Evolutionary conservation across 2,329 filamentous ascomycete genomes (phyloP), one percentile per base, ranked within the genome.

Genomic region (Xylariaceae sp.): DNA sequence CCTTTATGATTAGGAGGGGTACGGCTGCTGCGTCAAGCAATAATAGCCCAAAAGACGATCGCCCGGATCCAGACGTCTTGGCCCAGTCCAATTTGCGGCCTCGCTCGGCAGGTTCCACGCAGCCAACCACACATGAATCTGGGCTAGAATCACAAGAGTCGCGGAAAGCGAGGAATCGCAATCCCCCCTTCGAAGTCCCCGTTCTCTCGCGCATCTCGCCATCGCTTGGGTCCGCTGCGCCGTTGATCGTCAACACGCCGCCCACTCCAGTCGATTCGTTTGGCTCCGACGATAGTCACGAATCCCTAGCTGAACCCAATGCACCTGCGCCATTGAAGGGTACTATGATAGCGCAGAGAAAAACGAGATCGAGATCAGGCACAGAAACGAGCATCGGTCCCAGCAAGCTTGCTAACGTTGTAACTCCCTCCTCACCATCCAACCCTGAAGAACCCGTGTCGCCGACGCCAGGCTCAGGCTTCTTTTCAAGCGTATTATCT

Each of bases 401-500:
- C 37, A 97, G 92, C 80, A 97, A 95, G 75, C 81, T 97, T 44
- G 96, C 92, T 37, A 92, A 84, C 64, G 86, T 86, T 53, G 86
- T 86, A 64, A 81, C 83, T 57, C 85, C 83, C 13, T 88, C 92
- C 7, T 78, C 94, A 55, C 89, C 92, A 2, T 90, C 92, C 6
- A 89, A 87, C 0, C 79, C 84, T 44, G 92, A 97, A 72, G 80
- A 75, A 73, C 87, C 62, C 62, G 75, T 63, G 55, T 78, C 65
- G 68, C 73, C 58, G 79, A 82, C 67, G 69, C 84, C 82, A 35
- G 81, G 83, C 57, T 78, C 82, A 44, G 87, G 92, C 0, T 97
- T 99, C 77, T 97, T 99, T 75, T 96, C 91, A 3, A 92, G 90
- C 30, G 89, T 99, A 71, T 85, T 99, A 64, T 93, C 91, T 47